These are phyloP conservation scores for Picochlorum costavermella DNA, from an alignment of 139 green algal species.

Conservation along the genomic window DNA sequence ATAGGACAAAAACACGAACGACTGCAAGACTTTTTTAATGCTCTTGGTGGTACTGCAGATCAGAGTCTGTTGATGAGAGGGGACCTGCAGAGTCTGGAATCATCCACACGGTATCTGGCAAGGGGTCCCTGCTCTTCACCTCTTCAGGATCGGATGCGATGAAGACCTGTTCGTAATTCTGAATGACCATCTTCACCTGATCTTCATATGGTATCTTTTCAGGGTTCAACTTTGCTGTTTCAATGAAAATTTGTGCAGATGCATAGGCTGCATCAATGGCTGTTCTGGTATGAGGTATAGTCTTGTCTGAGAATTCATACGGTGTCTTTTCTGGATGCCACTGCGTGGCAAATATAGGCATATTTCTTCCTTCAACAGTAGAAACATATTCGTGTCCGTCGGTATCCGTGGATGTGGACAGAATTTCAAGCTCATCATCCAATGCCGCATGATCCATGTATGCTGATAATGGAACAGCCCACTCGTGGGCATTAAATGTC, in stretches of 20 bases:
- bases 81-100: not conserved
- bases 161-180: conserved; percentile 7
- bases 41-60: no score
- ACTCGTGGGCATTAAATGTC: conserved; percentile 18
- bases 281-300: conserved; percentile 11
- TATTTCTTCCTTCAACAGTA: conserved; percentile 7
- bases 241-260: conserved; percentile 3
- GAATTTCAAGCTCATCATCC: conserved; percentile 2
- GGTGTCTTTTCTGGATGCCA: conserved; percentile 18
- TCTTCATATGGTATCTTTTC: not conserved
- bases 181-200: conserved; percentile 2
- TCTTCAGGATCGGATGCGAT: not conserved
- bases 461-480: conserved; percentile 4
- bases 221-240: conserved; percentile 6
- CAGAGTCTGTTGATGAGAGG: no score
- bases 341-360: conserved; percentile 11
- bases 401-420: conserved; percentile 8
- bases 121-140: not conserved
- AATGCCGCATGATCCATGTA: not conserved
- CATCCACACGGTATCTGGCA: conserved; percentile 15
- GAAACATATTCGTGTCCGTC: not conserved
- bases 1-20: no score
- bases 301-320: conserved; percentile 15
- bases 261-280: conserved; percentile 1
- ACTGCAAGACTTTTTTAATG: no score